Evolutionary conservation across 2,329 filamentous ascomycete species (phyloP).

Genomic region (Ophiostoma sp.): DNA sequence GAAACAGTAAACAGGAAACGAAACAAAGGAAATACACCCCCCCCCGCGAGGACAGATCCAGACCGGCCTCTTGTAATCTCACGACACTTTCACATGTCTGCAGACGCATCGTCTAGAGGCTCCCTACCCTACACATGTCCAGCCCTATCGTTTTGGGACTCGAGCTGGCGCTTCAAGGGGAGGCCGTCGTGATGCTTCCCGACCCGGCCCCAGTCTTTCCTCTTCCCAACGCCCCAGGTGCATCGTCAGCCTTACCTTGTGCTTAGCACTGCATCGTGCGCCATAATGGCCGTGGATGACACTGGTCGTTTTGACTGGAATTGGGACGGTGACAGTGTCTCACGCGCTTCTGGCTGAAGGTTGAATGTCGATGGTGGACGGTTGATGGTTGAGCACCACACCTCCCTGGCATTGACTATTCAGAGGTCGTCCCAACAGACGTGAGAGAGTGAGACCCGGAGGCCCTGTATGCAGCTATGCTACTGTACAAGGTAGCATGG

Average conservation of each 20-base stretch:
- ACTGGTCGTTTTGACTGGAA: background rate
- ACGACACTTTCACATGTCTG: conserved; percentile 1
- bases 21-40: background rate
- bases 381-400: background rate
- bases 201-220: background rate
- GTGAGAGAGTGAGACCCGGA: background rate
- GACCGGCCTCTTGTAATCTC: background rate
- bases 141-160: conserved; percentile 12
- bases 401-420: background rate
- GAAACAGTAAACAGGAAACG: background rate
- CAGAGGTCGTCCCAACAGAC: background rate
- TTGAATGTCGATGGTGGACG: too few species aligned
- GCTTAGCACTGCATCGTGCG: conserved; percentile 1
- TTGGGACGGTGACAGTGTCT: background rate
- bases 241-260: conserved; percentile 6
- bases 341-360: background rate
- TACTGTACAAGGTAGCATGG: background rate
- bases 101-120: background rate
- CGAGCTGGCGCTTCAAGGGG: conserved; percentile 19
- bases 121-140: background rate
- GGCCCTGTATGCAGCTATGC: background rate
- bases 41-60: background rate
- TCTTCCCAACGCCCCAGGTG: background rate
- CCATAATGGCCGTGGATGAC: background rate
- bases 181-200: conserved; percentile 15